Percentiles rank a stretch among this genome's conserved stretches.
Conservation (phyloP, 805 yeast species). For the Suhomyces sp. region DNA sequence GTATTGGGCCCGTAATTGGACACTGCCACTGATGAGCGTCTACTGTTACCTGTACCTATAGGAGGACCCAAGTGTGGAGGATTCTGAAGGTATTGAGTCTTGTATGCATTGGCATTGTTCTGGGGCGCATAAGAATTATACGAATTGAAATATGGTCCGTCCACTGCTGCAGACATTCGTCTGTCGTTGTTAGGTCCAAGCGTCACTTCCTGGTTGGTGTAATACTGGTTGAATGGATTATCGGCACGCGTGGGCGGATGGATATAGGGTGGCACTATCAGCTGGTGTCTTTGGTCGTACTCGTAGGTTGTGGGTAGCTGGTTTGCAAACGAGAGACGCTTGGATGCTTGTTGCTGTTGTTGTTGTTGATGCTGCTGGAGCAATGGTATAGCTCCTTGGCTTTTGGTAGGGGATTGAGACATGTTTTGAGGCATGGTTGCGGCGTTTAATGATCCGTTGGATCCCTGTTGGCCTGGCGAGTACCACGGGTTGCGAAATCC, state of each 20-base stretch:
- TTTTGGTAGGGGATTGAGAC: slow-evolving; percentile 29
- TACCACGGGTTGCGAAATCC: slow-evolving; percentile 49
- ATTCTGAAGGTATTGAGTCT: slow-evolving; percentile 12
- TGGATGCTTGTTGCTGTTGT: slow-evolving; percentile 25
- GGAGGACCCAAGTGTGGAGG: slow-evolving; percentile 12
- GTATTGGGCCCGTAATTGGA: slow-evolving; percentile 5
- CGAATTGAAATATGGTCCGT: slow-evolving; percentile 22
- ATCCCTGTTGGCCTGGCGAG: slow-evolving; percentile 21
- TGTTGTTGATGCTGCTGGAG: slow-evolving; percentile 23
- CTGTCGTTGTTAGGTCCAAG: slow-evolving; percentile 28
- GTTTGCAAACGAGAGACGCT: slow-evolving; percentile 38
- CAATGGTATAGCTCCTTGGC: slow-evolving; percentile 21
- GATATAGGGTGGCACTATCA: slow-evolving; percentile 27
- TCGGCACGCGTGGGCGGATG: slow-evolving; percentile 46
- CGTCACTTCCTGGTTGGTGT: slow-evolving; percentile 37
- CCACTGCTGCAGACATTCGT: slow-evolving; percentile 40
- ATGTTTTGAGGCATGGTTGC: too few relatives aligned
- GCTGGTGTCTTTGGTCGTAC: slow-evolving; percentile 26
- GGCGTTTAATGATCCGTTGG: slow-evolving; percentile 8
- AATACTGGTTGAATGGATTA: slow-evolving; percentile 45
- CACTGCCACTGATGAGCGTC: slow-evolving; percentile 24
- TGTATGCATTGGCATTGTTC: slow-evolving; percentile 5
- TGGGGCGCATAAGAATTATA: slow-evolving; percentile 13
- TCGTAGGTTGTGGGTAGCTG: slow-evolving; percentile 55
- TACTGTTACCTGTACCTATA: slow-evolving; percentile 7